Evolutionary conservation across 306 rosid genomes (phyloP).

Genomic region (Fragaria iinumae): DNA sequence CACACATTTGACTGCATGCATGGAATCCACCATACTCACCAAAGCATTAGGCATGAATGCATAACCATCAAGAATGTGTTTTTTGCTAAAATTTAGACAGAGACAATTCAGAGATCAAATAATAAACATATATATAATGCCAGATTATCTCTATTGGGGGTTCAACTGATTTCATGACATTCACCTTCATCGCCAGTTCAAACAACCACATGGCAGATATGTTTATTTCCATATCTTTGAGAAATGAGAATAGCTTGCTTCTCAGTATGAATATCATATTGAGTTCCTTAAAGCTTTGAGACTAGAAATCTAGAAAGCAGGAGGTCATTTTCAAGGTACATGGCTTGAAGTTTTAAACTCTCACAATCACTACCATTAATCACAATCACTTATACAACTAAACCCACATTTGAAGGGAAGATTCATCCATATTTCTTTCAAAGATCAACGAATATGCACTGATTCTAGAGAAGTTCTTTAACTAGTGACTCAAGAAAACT

Average conservation of each 20-base stretch:
- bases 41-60: neutral
- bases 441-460: neutral
- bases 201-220: neutral
- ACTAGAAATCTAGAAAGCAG: neutral
- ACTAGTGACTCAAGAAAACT: constrained; percentile 42
- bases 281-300: neutral
- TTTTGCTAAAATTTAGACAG: neutral
- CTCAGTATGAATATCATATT: neutral
- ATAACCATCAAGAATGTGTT: neutral
- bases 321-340: neutral
- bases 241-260: neutral
- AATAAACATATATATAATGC: neutral
- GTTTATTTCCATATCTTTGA: neutral
- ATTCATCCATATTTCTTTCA: neutral
- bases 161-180: neutral
- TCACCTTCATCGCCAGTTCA: neutral
- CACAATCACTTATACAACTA: neutral
- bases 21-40: neutral
- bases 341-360: no score
- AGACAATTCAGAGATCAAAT: neutral
- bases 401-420: neutral
- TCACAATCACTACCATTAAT: no score
- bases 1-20: neutral
- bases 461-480: no score
- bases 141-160: neutral